Evolutionary conservation across 345 rosid genomes (phyloP), one percentile per base, ranked within the genome.

Genomic region (Kernera saxatilis): DNA sequence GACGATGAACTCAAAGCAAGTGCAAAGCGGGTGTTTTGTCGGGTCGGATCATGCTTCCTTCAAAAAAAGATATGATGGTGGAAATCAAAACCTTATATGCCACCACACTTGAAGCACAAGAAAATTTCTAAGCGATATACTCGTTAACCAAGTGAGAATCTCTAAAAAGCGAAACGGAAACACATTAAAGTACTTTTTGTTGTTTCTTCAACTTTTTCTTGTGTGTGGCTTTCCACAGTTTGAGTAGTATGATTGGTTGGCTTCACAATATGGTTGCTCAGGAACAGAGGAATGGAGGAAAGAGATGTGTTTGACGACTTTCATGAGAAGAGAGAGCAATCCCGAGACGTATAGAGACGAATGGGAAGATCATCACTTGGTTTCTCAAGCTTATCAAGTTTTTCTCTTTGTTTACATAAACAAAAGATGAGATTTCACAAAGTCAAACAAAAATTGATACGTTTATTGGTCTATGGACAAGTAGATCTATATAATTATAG

Each of bases 1-100:
- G n/a, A n/a, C n/a, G n/a, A n/a, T n/a, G n/a, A n/a, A n/a, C n/a
- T n/a, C 96, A 92, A 82, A 86, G 89, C 88, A 85, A 84, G 78
- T 92, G 94, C 96, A 80, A 89, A 55, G 92, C 96, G 1, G 86
- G 91, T 63, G 79, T 70, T 72, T 76, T 92, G 68, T 89, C 94
- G 3, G 92, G 94, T 68, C 79, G 87, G 29, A 68, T 86, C 33
- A 36, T 36, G 25, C 92, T 89, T 55, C 94, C 96, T 27, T 80
- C 84, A 0, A 65, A 74, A 45, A 84, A 83, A 70, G 83, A 85
- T 68, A 92, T 89, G 96, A 81, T 78, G 86, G 82, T 79, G 53
- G 91, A 85, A 8, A 57, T 83, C 30, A 67, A 81, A 67, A 59
- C 78, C 23, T 84, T 86, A 23, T 87, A 89, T 46, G 40, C n/a